A percentile compares a stretch with the other conserved stretches of the same genome.
phyloP scores from a whole-genome alignment of 2,329 filamentous ascomycete genomes.

The Aspergillus persii region DNA sequence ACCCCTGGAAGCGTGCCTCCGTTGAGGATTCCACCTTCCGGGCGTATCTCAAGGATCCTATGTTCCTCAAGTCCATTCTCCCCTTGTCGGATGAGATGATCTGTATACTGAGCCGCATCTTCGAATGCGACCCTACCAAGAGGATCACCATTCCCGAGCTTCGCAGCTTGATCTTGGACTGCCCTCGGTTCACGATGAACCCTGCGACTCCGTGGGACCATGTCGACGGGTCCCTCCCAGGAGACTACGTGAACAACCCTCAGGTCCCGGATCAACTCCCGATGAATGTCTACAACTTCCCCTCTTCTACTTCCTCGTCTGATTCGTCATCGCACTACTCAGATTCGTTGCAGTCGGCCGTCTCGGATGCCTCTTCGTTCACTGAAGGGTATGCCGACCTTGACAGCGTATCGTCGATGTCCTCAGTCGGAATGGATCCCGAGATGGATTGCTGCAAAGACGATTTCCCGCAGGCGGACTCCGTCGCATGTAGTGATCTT shows the following conservation, averaged over 20 bases:
- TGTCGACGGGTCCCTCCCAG: conserved; percentile 32
- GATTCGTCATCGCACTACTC: conserved; percentile 36
- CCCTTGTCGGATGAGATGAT: conserved; percentile 88
- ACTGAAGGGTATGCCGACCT: conserved; percentile 38
- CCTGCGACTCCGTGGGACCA: conserved; percentile 42
- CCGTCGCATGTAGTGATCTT: conserved; percentile 26
- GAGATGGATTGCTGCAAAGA: conserved; percentile 30
- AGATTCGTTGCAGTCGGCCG: conserved; percentile 39
- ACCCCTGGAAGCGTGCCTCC: conserved; percentile 97
- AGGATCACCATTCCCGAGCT: conserved; percentile 81
- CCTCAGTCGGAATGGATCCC: conserved; percentile 33
- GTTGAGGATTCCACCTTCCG: conserved; percentile 92
- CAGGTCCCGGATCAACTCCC: conserved; percentile 36
- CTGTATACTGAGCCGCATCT: conserved; percentile 80
- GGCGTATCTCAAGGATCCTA: conserved; percentile 78
- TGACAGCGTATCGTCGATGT: conserved; percentile 35
- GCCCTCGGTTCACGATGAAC: conserved; percentile 65
- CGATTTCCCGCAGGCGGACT: conserved; percentile 27
- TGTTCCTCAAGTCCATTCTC: conserved; percentile 89
- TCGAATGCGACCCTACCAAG: conserved; percentile 78
- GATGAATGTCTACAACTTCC: conserved; percentile 33
- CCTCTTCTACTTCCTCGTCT: conserved; percentile 37
- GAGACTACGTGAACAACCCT: conserved; percentile 35
- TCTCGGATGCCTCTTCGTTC: conserved; percentile 39
- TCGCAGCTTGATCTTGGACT: conserved; percentile 71